Evolutionary conservation across 2,329 filamentous ascomycete genomes (phyloP), one percentile per base, ranked within the genome.

Genomic region (Ophiostoma triangulosporum): DNA sequence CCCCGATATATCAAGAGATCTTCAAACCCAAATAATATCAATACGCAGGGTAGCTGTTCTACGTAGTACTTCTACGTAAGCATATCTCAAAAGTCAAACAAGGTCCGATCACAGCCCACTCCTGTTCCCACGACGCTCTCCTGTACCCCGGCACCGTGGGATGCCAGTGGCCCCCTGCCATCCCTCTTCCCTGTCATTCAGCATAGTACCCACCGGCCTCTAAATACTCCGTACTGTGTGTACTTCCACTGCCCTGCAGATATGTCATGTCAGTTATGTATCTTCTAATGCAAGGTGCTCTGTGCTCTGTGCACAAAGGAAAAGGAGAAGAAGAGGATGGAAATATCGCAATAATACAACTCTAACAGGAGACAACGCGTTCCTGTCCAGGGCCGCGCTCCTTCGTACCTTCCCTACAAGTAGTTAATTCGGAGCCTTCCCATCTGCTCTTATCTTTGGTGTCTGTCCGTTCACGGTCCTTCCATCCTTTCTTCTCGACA

Each of bases 291-390:
- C 36, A 24, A 40, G 20, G 14, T 40, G 36, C 36, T 24, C 17
- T 24, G 36, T 40, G 36, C 36, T 40, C 36, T 24, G 36, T 40
- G 20, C 36, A 24, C 6, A 17, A 38, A 38, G 14, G 22, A 15
- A 12, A 26, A 26, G 14, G 3, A 40, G 17, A 40, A 11, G 9
- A 26, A 45, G 4, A n/a, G 36, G 50, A 8, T 27, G 7, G 6
- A 33, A 52, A 26, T 20, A 45, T 20, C n/a, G 14, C 24, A 32
- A 43, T 35, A 43, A 49, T 32, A 50, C 26, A 9, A 29, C 22
- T 27, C 40, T 27, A 9, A 45, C n/a, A 27, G 48, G 36, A 51
- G 40, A 36, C 31, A 29, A 55, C 54, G 54, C 54, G 54, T 52
- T 50, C 14, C 50, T 27, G n/a, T n/a, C 43, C 54, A 50, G 52